Evolutionary conservation across 208 protist species (phyloP), one percentile per base, ranked within the genome.

Genomic region (Acanthamoeba pearcei): DNA sequence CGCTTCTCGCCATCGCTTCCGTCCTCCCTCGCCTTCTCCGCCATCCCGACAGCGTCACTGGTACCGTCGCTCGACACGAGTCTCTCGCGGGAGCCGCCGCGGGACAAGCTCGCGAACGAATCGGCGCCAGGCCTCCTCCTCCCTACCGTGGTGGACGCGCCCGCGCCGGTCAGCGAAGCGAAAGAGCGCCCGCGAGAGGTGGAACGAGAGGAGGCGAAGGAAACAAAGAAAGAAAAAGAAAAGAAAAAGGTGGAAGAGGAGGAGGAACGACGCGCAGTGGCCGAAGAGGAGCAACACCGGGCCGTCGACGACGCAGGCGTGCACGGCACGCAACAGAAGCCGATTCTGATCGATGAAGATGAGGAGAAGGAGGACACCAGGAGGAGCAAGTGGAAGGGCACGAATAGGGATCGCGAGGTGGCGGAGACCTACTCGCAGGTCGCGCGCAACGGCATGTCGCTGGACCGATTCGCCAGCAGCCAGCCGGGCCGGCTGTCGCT

Each of bases 271-370:
- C 1, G 57, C 22, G 1, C 27, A 1, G 57, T 5, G 19, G 6
- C 57, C 19, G 57, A 62, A 19, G 57, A 68, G 62, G 22, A 22
- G 5, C 68, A 42, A 22, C 4, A 42, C 13, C 5, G 27, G 24
- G 27, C 19, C 5, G 29, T 15, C 15, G 42, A 83, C 38, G 76
- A 29, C 24, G 68, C 27, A 27, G 27, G 27, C 9, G 27, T 68
- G 68, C 68, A 74, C 19, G 68, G 32, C 32, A 42, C 68, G 68
- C 24, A 38, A 42, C 76, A 83, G 4, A 83, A 38, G 76, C 76
- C 76, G 27, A 83, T 83, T 22, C 15, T 83, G 76, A 83, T 83
- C 17, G 76, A 83, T 6, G 76, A 82, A 27, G 74, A 83, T 76
- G 32, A 38, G 10, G 68, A 76, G 22, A 17, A 38, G 29, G 27